A percentile compares a stretch with the other conserved stretches of the same genome.
Conservation (phyloP, 1,139 yeast genomes). For the Geotrichum armillariae region DNA sequence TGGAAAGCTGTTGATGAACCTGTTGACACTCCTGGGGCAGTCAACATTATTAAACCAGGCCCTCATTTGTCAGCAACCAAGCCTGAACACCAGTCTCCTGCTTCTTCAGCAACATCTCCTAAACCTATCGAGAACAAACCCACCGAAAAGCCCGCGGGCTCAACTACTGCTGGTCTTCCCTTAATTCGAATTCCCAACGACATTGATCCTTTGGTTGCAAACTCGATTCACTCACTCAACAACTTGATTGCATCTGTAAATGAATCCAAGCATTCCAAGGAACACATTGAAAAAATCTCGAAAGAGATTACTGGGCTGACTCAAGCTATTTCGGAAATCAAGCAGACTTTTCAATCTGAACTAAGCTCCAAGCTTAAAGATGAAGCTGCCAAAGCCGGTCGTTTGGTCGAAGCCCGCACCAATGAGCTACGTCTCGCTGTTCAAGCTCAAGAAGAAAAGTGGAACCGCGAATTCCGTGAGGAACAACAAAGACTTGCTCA, state of each 20-base stretch:
- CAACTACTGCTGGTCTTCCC: constrained; percentile 27
- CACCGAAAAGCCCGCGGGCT: neutral
- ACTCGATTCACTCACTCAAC: constrained; percentile 53
- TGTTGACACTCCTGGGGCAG: constrained; percentile 6
- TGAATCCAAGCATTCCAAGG: constrained; percentile 37
- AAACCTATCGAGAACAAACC: neutral
- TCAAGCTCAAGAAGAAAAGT: constrained; percentile 52
- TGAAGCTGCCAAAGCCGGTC: constrained; percentile 17
- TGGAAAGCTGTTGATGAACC: constrained; percentile 24
- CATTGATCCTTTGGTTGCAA: constrained; percentile 49
- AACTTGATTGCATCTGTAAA: constrained; percentile 53
- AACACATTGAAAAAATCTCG: constrained; percentile 32
- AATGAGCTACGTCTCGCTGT: constrained; percentile 42
- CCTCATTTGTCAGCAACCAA: constrained; percentile 17
- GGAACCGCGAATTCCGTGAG: constrained; percentile 56
- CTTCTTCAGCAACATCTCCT: constrained; percentile 9
- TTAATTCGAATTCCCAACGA: constrained; percentile 35
- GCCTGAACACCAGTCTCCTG: neutral
- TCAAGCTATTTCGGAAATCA: constrained; percentile 32
- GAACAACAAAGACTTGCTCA: constrained; percentile 65
- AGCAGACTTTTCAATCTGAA: constrained; percentile 29
- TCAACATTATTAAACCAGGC: constrained; percentile 21
- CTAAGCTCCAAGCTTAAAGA: constrained; percentile 30
- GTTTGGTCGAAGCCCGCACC: constrained; percentile 26
- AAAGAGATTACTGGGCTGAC: constrained; percentile 34